Evolutionary conservation across 352 stramenopile species (phyloP), one percentile per base, ranked within the genome.

Genomic region (Globisporangium canariense): DNA sequence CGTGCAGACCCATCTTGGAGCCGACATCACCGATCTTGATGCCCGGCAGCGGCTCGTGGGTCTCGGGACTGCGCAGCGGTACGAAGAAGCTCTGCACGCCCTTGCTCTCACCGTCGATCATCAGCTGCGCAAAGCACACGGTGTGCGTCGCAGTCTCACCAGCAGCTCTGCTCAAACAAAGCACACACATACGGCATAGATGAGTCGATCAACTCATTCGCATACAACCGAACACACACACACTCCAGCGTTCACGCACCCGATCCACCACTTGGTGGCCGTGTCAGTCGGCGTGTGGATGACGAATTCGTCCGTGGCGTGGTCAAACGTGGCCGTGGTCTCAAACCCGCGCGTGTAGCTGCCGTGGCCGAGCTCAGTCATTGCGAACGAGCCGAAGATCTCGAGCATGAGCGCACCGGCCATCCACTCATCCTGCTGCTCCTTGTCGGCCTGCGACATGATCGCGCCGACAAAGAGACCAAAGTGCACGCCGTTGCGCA

Each of bases 81-180:
- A 99, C 90, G 43, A 99, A 75, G 70, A 99, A 99, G 69, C 93
- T 97, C 78, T 99, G 96, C 47, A 98, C 90, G 10, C 97, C 97
- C 49, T 49, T 49, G 43, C 43, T 49, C 18, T 49, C 43, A 6
- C 43, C 43, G 43, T 49, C 43, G 5, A 49, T 49, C 43, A 49
- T 49, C 14, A 49, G 18, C 43, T 49, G 43, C 43, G 43, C 43
- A 49, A 49, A 49, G 43, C 43, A 49, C 43, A 49, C 43, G 16
- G 43, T 49, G 43, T 49, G 43, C 43, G 43, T 49, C 16, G 43
- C 43, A 49, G 43, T 49, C 16, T 49, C 43, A 11, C 43, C 43
- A 22, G 43, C 43, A 49, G 43, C 43, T 49, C 43, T 49, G 43
- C n/a, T 49, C 43, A 7, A 9, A 22, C 7, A 49, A 49, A 20